Conservation (phyloP, 345 rosid genomes). For the Linum tenue region DNA sequence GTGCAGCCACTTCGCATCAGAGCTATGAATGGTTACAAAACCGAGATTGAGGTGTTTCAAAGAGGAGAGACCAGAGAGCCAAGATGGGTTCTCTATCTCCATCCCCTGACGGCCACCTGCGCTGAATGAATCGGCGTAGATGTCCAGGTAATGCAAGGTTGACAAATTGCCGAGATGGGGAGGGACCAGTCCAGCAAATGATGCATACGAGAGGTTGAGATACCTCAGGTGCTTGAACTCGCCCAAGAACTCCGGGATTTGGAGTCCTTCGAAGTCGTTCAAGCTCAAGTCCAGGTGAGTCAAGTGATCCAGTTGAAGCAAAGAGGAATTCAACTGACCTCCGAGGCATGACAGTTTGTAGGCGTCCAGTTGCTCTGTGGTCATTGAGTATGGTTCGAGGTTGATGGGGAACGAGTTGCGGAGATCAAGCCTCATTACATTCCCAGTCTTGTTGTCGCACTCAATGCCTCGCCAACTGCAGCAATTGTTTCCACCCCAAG, state of each 20-base stretch:
- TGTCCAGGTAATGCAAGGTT: slow-evolving; percentile 18
- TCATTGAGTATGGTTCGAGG: not conserved
- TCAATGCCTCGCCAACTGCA: slow-evolving; percentile 37
- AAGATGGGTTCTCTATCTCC: slow-evolving; percentile 5
- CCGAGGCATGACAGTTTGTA: not conserved
- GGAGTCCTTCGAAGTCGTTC: slow-evolving; percentile 16
- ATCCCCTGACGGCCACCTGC: slow-evolving; percentile 3
- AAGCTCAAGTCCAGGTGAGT: slow-evolving; percentile 17
- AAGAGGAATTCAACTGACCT: slow-evolving; percentile 17
- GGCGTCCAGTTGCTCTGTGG: not conserved
- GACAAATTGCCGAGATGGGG: slow-evolving; percentile 16
- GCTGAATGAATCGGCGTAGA: slow-evolving; percentile 5
- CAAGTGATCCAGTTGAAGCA: slow-evolving; percentile 17
- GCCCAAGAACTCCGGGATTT: slow-evolving; percentile 16
- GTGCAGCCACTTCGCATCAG: slow-evolving; percentile 18
- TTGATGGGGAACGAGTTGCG: slow-evolving; percentile 11
- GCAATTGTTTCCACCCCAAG: slow-evolving; percentile 44
- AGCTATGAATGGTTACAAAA: slow-evolving; percentile 14
- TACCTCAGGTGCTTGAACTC: slow-evolving; percentile 13
- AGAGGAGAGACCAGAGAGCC: slow-evolving; percentile 20
- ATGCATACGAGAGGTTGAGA: slow-evolving; percentile 20
- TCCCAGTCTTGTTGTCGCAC: slow-evolving; percentile 25
- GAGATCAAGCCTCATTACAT: slow-evolving; percentile 31
- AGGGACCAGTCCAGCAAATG: slow-evolving; percentile 7
- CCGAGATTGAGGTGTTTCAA: slow-evolving; percentile 22